Percentiles rank a stretch among this genome's conserved stretches.
Evolutionary conservation across 495 filamentous ascomycete genomes (phyloP).

Genomic region (Hyaloscypha hepaticicola): DNA sequence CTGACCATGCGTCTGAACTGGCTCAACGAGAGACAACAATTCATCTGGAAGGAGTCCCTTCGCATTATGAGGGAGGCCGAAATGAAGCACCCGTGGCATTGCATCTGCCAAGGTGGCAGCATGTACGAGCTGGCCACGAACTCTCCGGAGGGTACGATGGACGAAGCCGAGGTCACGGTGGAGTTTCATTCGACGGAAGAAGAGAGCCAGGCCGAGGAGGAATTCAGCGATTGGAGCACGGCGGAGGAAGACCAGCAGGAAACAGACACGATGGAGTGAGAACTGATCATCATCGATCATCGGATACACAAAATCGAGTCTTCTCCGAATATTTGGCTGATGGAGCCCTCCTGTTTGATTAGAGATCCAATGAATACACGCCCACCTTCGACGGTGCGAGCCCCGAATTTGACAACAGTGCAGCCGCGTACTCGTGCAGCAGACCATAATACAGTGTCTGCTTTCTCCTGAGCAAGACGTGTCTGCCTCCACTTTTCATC

Average conservation of each 20-base stretch:
- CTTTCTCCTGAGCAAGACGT: slow-evolving; percentile 52
- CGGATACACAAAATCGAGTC: slow-evolving; percentile 51
- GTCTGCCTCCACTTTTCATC: slow-evolving; percentile 42
- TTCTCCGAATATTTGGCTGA: slow-evolving; percentile 47
- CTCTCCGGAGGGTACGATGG: too few relatives aligned
- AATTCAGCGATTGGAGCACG: too few relatives aligned
- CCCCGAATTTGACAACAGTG: slow-evolving; percentile 81
- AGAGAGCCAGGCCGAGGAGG: too few relatives aligned
- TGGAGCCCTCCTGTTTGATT: slow-evolving; percentile 49
- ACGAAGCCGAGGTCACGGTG: too few relatives aligned
- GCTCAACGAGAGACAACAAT: neutral
- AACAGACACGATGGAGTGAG: neutral
- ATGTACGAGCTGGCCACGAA: neutral
- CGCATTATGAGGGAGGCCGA: neutral
- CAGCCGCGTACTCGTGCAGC: slow-evolving; percentile 80
- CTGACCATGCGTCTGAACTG: neutral
- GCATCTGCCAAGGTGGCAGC: slow-evolving; percentile 1
- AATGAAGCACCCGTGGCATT: neutral
- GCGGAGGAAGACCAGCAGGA: too few relatives aligned
- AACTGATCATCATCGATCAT: slow-evolving; percentile 5
- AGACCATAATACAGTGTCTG: slow-evolving; percentile 74
- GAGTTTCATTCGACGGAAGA: too few relatives aligned
- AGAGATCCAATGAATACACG: slow-evolving; percentile 52
- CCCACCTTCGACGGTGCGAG: slow-evolving; percentile 49
- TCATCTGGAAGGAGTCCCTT: neutral